Conservation (phyloP, 495 filamentous ascomycete genomes). For the Talaromyces thailandensis region DNA sequence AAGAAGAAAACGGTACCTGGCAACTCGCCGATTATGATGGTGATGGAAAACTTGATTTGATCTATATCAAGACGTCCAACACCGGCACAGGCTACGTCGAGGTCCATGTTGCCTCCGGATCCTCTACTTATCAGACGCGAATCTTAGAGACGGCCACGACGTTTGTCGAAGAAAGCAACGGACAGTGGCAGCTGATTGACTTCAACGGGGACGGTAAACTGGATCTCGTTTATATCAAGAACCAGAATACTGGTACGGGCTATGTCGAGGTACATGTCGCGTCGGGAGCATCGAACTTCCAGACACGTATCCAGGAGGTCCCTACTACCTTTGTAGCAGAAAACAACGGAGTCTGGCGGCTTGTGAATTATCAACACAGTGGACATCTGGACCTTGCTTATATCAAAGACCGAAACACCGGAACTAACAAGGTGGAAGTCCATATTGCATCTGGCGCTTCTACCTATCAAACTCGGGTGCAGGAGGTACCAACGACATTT, state of each 20-base stretch:
- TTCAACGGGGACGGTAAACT: constrained; percentile 3
- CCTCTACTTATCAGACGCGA: constrained; percentile 6
- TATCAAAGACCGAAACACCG: constrained; percentile 3
- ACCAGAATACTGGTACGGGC: constrained; percentile 3
- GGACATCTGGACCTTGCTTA: constrained; percentile 4
- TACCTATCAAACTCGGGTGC: neutral
- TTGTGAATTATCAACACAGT: constrained; percentile 3
- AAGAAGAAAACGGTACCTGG: constrained; percentile 5
- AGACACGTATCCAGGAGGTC: constrained; percentile 6
- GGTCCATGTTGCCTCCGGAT: constrained; percentile 6
- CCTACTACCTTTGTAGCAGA: constrained; percentile 3
- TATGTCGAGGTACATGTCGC: constrained; percentile 5
- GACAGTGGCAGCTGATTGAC: constrained; percentile 4
- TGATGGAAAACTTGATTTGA: constrained; percentile 5
- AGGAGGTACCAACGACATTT: constrained; percentile 4
- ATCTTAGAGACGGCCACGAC: neutral
- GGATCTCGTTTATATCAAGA: constrained; percentile 7
- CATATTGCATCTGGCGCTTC: constrained; percentile 4
- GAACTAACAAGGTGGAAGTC: constrained; percentile 4
- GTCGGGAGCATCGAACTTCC: constrained; percentile 2
- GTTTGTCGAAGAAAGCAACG: constrained; percentile 5
- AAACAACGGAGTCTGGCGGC: constrained; percentile 5
- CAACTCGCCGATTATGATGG: constrained; percentile 2
- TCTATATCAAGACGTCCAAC: constrained; percentile 7
- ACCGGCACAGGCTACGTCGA: constrained; percentile 5